Evolutionary conservation across 2,329 filamentous ascomycete genomes (phyloP), one percentile per base, ranked within the genome.

Genomic region (Emericellopsis cladophorae): DNA sequence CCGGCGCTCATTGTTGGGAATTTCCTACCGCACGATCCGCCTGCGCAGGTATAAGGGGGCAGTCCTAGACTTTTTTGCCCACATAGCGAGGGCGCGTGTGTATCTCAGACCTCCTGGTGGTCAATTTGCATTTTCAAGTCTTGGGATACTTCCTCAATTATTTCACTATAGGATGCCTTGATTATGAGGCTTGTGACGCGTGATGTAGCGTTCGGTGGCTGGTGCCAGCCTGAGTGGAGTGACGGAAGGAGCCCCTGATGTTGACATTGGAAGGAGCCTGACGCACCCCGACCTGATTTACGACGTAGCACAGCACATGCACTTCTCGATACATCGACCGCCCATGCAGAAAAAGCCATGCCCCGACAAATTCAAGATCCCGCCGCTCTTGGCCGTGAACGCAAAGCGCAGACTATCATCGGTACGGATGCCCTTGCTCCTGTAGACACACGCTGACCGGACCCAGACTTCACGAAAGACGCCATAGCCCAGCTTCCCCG

Each of bases 1-100:
- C 92, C 92, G 40, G 88, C 86, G 40, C 68, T 98, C 48, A 98
- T 98, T 54, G 83, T 98, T 38, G 92, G 92, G 39, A 98, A 98
- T 57, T 98, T 98, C 59, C 63, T 98, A 46, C 92, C 92, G 3
- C 88, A 94, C 56, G 79, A 88, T 53, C 77, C 80, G 15, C 53
- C 56, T 21, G 35, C 50, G 22, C 37, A 43, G 31, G 22, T 21
- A 4, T 36, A 11, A 40, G 23, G 18, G 16, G 21, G 8, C 31
- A 31, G n/a, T 31, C 36, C 22, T 26, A 36, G 22, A 37, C 11
- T 18, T 26, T 26, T n/a, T n/a, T 32, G 15, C 9, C 23, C 29
- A 7, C 26, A 29, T 29, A 29, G 26, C 26, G 26, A 29, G 26
- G 26, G 26, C 26, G 26, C 26, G 11, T 16, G 12, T 39, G 15